Evolutionary conservation across 768 basidiomycete species (phyloP).

Genomic region (Russula sp.): DNA sequence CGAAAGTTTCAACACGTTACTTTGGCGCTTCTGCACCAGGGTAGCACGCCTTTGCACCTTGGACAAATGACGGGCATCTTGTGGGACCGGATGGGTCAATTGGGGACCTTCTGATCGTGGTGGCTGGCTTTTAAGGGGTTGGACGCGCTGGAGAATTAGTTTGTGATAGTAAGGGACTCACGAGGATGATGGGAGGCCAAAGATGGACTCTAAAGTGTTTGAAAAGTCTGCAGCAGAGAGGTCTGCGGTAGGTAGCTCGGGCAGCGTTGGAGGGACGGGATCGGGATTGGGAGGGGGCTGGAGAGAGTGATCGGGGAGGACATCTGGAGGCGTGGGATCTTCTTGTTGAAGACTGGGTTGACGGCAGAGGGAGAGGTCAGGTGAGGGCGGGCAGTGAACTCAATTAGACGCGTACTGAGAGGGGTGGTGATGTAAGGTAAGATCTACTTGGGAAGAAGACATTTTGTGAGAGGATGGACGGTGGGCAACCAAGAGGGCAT

Average conservation of each 20-base stretch:
- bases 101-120: not conserved
- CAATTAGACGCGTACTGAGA: constrained; percentile 20
- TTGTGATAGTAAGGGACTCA: constrained; percentile 9
- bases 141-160: not conserved
- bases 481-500: not conserved
- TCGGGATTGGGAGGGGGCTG: not conserved
- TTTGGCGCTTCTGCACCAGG: constrained; percentile 59
- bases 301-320: not conserved
- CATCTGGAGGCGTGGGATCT: constrained; percentile 12
- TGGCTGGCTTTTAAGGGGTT: constrained; percentile 11
- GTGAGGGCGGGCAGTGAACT: constrained; percentile 14
- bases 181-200: constrained; percentile 12
- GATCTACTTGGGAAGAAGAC: constrained; percentile 23
- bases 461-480: not conserved
- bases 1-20: constrained; percentile 71
- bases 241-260: constrained; percentile 21
- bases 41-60: constrained; percentile 37
- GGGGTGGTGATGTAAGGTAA: constrained; percentile 18
- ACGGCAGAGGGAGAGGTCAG: constrained; percentile 13
- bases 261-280: constrained; percentile 20
- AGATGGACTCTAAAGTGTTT: constrained; percentile 23
- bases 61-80: constrained; percentile 13
- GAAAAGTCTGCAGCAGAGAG: not conserved
- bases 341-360: not conserved
- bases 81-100: not conserved